Evolutionary conservation across 2,329 filamentous ascomycete genomes (phyloP).

Genomic region (Daldinia sp.): DNA sequence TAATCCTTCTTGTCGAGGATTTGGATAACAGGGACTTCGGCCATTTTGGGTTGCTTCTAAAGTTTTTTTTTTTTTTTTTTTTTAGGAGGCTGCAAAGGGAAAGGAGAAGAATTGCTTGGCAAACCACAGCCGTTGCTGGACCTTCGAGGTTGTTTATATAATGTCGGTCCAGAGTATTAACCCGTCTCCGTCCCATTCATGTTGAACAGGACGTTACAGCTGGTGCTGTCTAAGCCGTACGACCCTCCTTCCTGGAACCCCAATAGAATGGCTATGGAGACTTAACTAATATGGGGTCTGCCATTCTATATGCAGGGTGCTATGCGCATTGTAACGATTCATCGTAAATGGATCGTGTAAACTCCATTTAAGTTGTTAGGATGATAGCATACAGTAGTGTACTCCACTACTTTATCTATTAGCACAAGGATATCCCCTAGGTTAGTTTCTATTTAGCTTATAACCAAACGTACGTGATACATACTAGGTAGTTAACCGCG

Average conservation of each 20-base stretch:
- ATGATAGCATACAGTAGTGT: neutral
- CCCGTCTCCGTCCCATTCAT: neutral
- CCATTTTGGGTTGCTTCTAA: conserved; percentile 40
- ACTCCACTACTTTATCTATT: neutral
- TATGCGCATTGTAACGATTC: neutral
- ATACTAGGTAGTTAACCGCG: neutral
- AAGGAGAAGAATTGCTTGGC: conserved; percentile 1
- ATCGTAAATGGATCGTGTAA: neutral
- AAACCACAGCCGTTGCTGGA: neutral
- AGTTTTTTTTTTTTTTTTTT: too few species aligned
- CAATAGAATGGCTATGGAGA: neutral
- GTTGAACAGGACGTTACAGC: neutral
- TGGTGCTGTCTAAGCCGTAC: neutral
- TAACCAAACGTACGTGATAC: neutral
- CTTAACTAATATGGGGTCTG: neutral
- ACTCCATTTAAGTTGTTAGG: neutral
- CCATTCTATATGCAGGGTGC: neutral
- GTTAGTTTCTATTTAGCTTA: neutral
- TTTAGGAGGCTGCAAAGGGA: neutral
- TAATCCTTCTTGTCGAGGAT: conserved; percentile 51
- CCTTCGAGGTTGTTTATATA: conserved; percentile 4
- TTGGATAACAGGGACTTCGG: conserved; percentile 48
- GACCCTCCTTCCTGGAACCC: neutral
- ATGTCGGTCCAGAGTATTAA: neutral
- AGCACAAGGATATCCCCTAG: neutral